phyloP scores from a whole-genome alignment of 2,329 filamentous ascomycete species.

The Epicoccum nigrum region DNA sequence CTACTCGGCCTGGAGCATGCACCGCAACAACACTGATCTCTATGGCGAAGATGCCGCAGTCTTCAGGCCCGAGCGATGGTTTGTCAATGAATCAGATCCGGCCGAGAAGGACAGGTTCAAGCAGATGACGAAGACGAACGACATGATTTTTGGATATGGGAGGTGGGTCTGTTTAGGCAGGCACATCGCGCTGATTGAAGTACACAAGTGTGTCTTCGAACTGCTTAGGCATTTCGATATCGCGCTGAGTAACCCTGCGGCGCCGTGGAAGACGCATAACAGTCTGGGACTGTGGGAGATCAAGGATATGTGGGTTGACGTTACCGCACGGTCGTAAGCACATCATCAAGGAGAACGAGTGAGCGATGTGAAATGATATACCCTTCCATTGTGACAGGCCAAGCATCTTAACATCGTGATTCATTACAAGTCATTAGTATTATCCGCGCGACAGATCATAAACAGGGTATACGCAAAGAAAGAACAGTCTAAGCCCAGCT shows the following conservation, averaged over 20 bases:
- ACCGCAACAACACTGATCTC: conserved; percentile 36
- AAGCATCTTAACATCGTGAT: too few relatives aligned
- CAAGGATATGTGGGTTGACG: conserved; percentile 42
- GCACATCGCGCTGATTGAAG: conserved; percentile 44
- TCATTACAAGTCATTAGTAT: conserved; percentile 3
- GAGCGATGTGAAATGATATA: neutral
- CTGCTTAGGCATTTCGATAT: conserved; percentile 43
- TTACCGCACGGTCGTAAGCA: conserved; percentile 23
- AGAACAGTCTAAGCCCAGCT: conserved; percentile 29
- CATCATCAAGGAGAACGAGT: neutral
- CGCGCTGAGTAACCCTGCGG: conserved; percentile 34
- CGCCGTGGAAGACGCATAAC: conserved; percentile 41
- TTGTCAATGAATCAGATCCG: conserved; percentile 35
- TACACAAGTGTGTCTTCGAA: conserved; percentile 53
- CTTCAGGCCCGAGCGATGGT: conserved; percentile 60
- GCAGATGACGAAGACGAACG: conserved; percentile 41
- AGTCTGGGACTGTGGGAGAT: conserved; percentile 39
- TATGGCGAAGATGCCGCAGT: conserved; percentile 51
- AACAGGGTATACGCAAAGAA: conserved; percentile 19
- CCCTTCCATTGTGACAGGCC: too few relatives aligned
- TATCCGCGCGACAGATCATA: neutral
- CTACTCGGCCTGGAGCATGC: conserved; percentile 43
- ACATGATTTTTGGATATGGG: conserved; percentile 48
- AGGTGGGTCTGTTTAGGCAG: conserved; percentile 45
- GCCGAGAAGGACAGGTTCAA: conserved; percentile 33